Percentiles rank a stretch among this genome's conserved stretches.
phyloP scores from a whole-genome alignment of 225 moss, liverwort and hornwort genomes.

The Neckera pumila region DNA sequence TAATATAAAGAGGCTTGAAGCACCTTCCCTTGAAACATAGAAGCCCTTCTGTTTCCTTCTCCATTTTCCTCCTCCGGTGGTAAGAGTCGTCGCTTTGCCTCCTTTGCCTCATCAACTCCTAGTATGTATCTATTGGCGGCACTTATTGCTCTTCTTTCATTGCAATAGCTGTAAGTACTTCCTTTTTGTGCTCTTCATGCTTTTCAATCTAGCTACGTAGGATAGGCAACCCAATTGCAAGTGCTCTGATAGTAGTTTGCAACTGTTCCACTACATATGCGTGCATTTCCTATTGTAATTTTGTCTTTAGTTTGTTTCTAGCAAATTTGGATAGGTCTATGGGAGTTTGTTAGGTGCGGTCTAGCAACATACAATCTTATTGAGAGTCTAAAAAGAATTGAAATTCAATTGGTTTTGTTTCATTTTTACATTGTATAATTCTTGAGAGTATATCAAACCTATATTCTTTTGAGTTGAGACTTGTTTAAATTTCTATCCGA shows the following conservation, averaged over 20 bases:
- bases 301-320: not conserved
- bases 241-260: too few species aligned
- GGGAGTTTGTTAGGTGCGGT: too few species aligned
- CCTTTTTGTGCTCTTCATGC: not conserved
- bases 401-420: not conserved
- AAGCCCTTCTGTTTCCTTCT: not conserved
- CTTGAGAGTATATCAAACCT: not conserved
- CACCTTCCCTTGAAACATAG: too few species aligned
- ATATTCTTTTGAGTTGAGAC: too few species aligned
- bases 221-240: too few species aligned
- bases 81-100: not conserved
- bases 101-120: not conserved
- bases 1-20: not conserved
- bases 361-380: not conserved
- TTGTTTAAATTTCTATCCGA: not conserved
- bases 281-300: not conserved
- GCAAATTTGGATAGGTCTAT: not conserved
- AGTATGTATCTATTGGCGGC: not conserved
- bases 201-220: not conserved
- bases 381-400: not conserved
- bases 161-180: not conserved
- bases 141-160: not conserved
- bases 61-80: not conserved
- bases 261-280: not conserved
- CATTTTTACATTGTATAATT: not conserved